Conservation (phyloP, 371 early-diverging fungal species). For the Zychaea mexicana region DNA sequence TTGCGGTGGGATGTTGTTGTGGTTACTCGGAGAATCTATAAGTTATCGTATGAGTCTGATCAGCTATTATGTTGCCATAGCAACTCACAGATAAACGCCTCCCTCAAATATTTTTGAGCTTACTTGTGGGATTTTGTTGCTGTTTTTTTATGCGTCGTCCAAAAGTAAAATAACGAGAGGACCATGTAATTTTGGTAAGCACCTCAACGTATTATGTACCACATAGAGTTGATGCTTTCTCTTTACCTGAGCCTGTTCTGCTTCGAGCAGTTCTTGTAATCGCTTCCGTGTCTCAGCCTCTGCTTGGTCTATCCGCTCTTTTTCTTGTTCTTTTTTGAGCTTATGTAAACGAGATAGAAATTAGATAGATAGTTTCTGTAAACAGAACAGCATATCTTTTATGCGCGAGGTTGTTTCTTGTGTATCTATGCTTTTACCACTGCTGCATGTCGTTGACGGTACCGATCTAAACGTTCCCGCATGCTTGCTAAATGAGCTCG, state of each 20-base stretch:
- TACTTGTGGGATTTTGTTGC: neutral
- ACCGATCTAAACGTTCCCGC: constrained; percentile 22
- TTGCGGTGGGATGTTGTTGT: neutral
- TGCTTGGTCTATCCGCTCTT: constrained; percentile 46
- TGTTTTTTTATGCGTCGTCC: too few species aligned
- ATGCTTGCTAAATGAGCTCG: neutral
- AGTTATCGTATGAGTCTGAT: neutral
- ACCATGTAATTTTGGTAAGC: too few species aligned
- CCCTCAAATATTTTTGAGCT: neutral
- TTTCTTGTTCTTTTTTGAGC: constrained; percentile 58
- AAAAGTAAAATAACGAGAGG: too few species aligned
- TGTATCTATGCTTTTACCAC: constrained; percentile 14
- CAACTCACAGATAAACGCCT: too few species aligned
- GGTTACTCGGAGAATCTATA: too few species aligned
- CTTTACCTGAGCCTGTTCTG: constrained; percentile 19
- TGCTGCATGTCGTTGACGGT: constrained; percentile 18
- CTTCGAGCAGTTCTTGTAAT: constrained; percentile 20
- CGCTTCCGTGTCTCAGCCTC: constrained; percentile 28
- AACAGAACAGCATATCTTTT: too few species aligned
- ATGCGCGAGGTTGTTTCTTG: neutral
- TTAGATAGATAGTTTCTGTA: too few species aligned
- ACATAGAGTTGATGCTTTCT: neutral
- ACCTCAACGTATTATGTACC: neutral
- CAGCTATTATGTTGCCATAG: constrained; percentile 1
- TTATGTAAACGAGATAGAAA: constrained; percentile 17